These are phyloP conservation scores for Hydnum rufescens DNA, from an alignment of 768 basidiomycete species.

Conservation along the genomic window DNA sequence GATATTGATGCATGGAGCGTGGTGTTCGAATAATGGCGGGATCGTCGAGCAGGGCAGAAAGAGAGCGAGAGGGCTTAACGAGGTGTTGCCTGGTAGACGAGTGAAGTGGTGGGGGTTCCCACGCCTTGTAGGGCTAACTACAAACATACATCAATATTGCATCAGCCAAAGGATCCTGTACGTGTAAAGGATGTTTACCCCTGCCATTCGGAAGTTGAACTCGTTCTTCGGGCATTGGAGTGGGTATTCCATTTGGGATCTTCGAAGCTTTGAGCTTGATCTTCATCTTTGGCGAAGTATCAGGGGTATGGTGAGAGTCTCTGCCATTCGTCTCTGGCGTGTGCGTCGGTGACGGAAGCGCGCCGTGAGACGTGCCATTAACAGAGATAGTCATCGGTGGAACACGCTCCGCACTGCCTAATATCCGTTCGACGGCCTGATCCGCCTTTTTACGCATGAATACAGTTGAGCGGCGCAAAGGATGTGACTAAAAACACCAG, in stretches of 20 bases:
- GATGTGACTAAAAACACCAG: constrained; percentile 45
- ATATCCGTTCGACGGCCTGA: constrained; percentile 68
- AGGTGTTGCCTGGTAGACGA: too few species aligned
- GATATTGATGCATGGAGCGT: constrained; percentile 52
- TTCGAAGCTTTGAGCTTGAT: not conserved
- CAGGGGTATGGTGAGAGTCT: not conserved
- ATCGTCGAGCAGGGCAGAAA: constrained; percentile 37
- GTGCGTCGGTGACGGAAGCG: too few species aligned
- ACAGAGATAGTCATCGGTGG: not conserved
- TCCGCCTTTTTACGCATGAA: constrained; percentile 74
- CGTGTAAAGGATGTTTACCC: too few species aligned
- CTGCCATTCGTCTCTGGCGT: not conserved
- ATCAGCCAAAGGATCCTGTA: too few species aligned
- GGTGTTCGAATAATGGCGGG: constrained; percentile 51
- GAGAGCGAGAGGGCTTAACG: too few species aligned
- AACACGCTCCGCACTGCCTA: constrained; percentile 55
- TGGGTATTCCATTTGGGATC: not conserved
- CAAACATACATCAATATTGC: too few species aligned
- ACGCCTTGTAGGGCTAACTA: too few species aligned
- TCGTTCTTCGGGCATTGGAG: not conserved
- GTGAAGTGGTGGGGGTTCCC: too few species aligned
- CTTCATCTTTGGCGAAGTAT: not conserved
- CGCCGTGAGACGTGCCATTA: too few species aligned
- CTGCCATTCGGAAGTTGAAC: not conserved
- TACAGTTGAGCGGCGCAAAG: constrained; percentile 60